phyloP scores from a whole-genome alignment of 805 yeast genomes.

The Myxozyma mucilagina region DNA sequence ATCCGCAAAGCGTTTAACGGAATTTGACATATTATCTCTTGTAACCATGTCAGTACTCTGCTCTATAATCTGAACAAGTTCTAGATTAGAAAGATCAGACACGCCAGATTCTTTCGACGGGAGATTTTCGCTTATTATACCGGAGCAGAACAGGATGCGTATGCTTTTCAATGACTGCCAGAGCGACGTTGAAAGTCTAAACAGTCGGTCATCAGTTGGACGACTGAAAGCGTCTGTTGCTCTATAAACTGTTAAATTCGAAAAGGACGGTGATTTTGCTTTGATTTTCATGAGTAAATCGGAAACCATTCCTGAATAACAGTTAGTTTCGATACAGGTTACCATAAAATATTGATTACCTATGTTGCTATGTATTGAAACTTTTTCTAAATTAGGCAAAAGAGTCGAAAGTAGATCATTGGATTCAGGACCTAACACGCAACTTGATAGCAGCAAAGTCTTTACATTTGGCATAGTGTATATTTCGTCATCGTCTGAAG shows the following conservation, averaged over 20 bases:
- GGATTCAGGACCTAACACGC: slow-evolving; percentile 2
- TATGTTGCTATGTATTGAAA: slow-evolving; percentile 1
- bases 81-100: not conserved
- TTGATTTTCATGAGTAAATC: slow-evolving; percentile 11
- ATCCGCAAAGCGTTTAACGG: slow-evolving; percentile 1
- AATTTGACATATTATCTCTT: not conserved
- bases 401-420: slow-evolving; percentile 10
- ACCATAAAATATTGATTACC: not conserved
- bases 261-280: not conserved
- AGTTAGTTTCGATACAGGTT: not conserved
- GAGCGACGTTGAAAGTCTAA: slow-evolving; percentile 8
- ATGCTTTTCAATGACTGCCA: slow-evolving; percentile 15
- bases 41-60: not conserved
- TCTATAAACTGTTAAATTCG: slow-evolving; percentile 9
- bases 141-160: slow-evolving; percentile 9
- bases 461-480: slow-evolving; percentile 2
- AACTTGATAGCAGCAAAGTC: slow-evolving; percentile 8
- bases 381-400: slow-evolving; percentile 8
- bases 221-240: slow-evolving; percentile 7
- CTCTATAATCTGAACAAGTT: not conserved
- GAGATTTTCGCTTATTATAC: not conserved
- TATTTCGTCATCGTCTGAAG: slow-evolving; percentile 8
- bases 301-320: not conserved
- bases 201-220: slow-evolving; percentile 4
- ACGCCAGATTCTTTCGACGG: not conserved